Evolutionary conservation across 768 basidiomycete genomes (phyloP).

Genomic region (Tulasnella sp.): DNA sequence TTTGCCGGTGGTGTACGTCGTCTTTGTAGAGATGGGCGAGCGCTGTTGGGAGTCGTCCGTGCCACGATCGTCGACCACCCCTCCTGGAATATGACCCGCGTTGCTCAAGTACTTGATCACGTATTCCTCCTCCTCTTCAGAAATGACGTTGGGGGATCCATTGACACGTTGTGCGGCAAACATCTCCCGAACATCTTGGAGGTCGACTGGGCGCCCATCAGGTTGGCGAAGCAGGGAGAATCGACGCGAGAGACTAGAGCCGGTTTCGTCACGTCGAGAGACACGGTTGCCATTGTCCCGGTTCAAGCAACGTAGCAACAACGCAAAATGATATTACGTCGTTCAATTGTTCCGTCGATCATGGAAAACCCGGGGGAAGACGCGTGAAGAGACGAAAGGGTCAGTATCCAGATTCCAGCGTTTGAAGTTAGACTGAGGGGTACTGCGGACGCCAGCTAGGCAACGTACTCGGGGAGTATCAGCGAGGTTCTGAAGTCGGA

Average conservation of each 20-base stretch:
- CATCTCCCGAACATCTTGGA: slow-evolving; percentile 66
- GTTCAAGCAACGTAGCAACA: slow-evolving; percentile 15
- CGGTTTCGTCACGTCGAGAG: slow-evolving; percentile 8
- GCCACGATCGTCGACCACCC: slow-evolving; percentile 29
- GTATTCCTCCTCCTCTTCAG: slow-evolving; percentile 86
- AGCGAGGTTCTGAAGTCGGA: slow-evolving; percentile 85
- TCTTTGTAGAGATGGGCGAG: background rate
- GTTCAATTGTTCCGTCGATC: background rate
- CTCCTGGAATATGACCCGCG: slow-evolving; percentile 44
- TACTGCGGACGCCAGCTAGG: slow-evolving; percentile 24
- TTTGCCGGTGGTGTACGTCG: slow-evolving; percentile 13
- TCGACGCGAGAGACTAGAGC: slow-evolving; percentile 71
- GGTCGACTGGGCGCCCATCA: slow-evolving; percentile 64
- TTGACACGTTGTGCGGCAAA: slow-evolving; percentile 77
- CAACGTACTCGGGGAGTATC: slow-evolving; percentile 79
- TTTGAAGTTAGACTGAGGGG: slow-evolving; percentile 4
- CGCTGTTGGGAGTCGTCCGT: slow-evolving; percentile 29
- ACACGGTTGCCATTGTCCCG: slow-evolving; percentile 1
- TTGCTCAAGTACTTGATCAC: slow-evolving; percentile 71
- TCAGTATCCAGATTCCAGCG: background rate
- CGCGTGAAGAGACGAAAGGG: slow-evolving; percentile 1
- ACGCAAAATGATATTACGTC: slow-evolving; percentile 27
- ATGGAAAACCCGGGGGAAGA: background rate
- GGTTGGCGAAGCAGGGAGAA: slow-evolving; percentile 77
- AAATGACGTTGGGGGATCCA: slow-evolving; percentile 67